Evolutionary conservation across 2,329 filamentous ascomycete genomes (phyloP).

Genomic region (Drechslerella coelobrocha): DNA sequence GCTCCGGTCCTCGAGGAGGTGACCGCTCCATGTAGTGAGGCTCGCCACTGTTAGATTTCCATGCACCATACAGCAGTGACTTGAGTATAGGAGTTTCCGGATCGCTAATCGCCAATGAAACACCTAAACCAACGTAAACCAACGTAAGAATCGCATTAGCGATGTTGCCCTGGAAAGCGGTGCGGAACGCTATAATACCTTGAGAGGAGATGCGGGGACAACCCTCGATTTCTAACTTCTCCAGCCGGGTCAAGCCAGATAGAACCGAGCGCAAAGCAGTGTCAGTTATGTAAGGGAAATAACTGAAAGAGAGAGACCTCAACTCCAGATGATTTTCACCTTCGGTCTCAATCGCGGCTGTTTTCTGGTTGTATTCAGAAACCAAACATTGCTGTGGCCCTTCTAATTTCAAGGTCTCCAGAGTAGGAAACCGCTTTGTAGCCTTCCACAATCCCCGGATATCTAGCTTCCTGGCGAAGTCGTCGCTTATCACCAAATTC

Average conservation of each 20-base stretch:
- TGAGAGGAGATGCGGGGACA: constrained; percentile 23
- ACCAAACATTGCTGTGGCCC: neutral
- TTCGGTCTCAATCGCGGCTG: neutral
- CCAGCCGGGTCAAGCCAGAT: constrained; percentile 6
- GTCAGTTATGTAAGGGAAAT: constrained; percentile 25
- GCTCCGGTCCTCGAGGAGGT: neutral
- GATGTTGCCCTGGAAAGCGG: too few species aligned
- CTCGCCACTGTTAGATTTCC: neutral
- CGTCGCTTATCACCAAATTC: constrained; percentile 19
- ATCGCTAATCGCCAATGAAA: constrained; percentile 10
- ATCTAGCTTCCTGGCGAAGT: constrained; percentile 12
- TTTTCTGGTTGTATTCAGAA: neutral
- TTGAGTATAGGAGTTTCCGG: constrained; percentile 6
- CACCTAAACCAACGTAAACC: constrained; percentile 6
- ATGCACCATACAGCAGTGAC: constrained; percentile 9
- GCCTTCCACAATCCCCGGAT: constrained; percentile 16
- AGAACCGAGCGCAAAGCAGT: constrained; percentile 9
- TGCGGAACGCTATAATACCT: constrained; percentile 7
- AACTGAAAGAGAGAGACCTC: constrained; percentile 22
- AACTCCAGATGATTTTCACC: neutral
- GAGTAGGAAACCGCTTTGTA: constrained; percentile 22
- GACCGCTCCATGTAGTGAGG: neutral
- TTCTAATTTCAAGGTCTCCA: constrained; percentile 29
- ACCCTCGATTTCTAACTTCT: constrained; percentile 21
- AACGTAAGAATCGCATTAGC: constrained; percentile 10